Base-by-base conservation (phyloP, 805 yeast species). In the Scheffersomyces ergatensis region DNA sequence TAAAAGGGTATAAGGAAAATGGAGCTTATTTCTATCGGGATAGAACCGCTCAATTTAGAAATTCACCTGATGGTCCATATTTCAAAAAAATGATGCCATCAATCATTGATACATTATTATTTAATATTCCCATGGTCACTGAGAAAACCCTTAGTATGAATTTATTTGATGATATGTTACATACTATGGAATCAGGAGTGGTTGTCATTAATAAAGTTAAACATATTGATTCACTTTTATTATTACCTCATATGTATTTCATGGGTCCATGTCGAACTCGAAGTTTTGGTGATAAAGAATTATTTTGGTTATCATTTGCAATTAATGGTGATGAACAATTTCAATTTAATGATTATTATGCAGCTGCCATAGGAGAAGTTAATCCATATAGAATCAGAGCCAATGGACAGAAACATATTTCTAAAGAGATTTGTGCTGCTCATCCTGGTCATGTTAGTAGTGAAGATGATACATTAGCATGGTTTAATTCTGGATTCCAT, bases 401-500 rank as follows among this genome's bases (percentile, higher is more conserved):
- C 31, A 37, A 38, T 13, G 38, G 26, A 33, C 72, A 67, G 41
- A 37, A 67, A 17, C n/a, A 26, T 26, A 13, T 9, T 9, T 13
- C 58, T 33, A 47, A 61, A 36, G 80, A 77, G 59, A 44, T 79
- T 17, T 79, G 85, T 54, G 70, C 82, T 1, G 77, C 80, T 18
- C 84, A 80, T 53, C 85, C 85, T 0, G 82, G 78, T 2, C 85
- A 80, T 55, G 54, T 80, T 6, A 59, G 67, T 17, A 81, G 76
- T 36, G 82, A 76, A 54, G 61, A 69, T 34, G 65, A 62, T 31
- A 65, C 78, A 0, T 55, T 80, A 36, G 51, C 81, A 2, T 83
- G 89, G 88, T 67, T 82, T 31, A 83, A 83, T 51, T 83, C 88
- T 16, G 90, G 90, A 0, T 71, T 82, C 48, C 50, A 58, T 19